A percentile compares a stretch with the other conserved stretches of the same genome.
Conservation (phyloP, 306 rosid genomes). For the Clitoria ternatea region DNA sequence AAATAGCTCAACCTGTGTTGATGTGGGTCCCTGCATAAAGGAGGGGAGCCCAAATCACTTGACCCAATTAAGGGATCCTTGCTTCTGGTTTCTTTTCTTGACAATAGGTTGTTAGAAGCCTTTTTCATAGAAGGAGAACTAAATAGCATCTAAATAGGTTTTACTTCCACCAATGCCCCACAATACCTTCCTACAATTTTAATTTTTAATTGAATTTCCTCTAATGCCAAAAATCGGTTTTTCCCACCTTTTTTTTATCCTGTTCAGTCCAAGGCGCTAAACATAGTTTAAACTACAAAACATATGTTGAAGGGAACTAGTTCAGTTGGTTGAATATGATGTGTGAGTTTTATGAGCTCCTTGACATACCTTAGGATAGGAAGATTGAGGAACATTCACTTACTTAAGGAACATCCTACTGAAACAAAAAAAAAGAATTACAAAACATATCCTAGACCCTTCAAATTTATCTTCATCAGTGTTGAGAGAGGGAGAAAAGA, state of each 20-base stretch:
- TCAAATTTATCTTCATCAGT: not conserved
- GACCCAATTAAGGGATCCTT: too few relatives aligned
- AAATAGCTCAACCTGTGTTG: not conserved
- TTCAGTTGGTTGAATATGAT: too few relatives aligned
- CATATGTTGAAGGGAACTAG: too few relatives aligned
- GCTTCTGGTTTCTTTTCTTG: not conserved
- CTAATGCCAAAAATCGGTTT: not conserved
- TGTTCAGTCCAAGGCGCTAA: not conserved
- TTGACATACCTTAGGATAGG: too few relatives aligned
- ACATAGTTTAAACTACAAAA: too few relatives aligned
- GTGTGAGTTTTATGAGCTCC: too few relatives aligned
- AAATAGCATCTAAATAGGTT: not conserved
- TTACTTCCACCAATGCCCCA: not conserved
- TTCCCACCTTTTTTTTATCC: not conserved
- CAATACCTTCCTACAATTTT: not conserved
- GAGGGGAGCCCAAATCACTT: not conserved
- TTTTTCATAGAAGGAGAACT: not conserved
- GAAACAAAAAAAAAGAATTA: too few relatives aligned
- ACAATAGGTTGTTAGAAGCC: not conserved
- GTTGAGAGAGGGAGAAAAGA: too few relatives aligned
- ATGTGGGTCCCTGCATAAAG: not conserved
- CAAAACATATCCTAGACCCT: not conserved
- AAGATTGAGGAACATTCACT: too few relatives aligned
- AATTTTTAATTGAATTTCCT: not conserved
- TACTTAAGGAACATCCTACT: too few relatives aligned